phyloP scores from a whole-genome alignment of 208 protist species.

The Acanthamoeba triangularis region DNA sequence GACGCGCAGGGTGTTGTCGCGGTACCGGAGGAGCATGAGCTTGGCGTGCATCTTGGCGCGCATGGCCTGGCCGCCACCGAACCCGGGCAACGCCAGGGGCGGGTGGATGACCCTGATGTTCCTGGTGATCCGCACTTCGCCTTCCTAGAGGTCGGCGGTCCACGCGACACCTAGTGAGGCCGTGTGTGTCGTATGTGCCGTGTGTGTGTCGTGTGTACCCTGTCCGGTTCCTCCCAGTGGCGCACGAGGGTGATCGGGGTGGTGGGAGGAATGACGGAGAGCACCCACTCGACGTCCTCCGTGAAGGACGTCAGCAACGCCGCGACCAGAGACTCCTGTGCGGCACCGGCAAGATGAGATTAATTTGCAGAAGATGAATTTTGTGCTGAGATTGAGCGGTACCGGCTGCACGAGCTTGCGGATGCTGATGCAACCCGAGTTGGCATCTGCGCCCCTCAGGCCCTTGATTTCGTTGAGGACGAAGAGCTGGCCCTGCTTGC shows the following conservation, averaged over 20 bases:
- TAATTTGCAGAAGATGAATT: too few species aligned
- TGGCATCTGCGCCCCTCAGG: background rate
- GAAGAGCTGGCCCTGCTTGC: background rate
- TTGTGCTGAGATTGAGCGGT: background rate
- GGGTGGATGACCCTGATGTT: conserved; percentile 48
- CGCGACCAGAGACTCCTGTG: background rate
- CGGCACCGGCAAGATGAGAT: background rate
- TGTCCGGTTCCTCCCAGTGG: conserved; percentile 34
- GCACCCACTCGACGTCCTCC: conserved; percentile 40
- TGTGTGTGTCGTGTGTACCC: background rate
- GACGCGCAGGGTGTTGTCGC: background rate
- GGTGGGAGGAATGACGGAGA: background rate
- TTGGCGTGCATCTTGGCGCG: conserved; percentile 26
- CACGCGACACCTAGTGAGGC: background rate
- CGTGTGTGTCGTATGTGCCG: conserved; percentile 17
- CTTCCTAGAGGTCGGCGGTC: background rate
- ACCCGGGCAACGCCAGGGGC: conserved; percentile 25
- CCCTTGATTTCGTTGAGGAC: conserved; percentile 9
- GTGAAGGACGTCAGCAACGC: conserved; percentile 18
- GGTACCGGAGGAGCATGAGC: conserved; percentile 36
- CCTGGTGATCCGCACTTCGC: background rate
- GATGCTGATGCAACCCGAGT: background rate
- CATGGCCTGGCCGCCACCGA: conserved; percentile 1
- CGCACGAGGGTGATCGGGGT: conserved; percentile 36
- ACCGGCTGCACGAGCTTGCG: background rate